Evolutionary conservation across 805 yeast species (phyloP), one percentile per base, ranked within the genome.

Genomic region (Kazachstania taianensis): DNA sequence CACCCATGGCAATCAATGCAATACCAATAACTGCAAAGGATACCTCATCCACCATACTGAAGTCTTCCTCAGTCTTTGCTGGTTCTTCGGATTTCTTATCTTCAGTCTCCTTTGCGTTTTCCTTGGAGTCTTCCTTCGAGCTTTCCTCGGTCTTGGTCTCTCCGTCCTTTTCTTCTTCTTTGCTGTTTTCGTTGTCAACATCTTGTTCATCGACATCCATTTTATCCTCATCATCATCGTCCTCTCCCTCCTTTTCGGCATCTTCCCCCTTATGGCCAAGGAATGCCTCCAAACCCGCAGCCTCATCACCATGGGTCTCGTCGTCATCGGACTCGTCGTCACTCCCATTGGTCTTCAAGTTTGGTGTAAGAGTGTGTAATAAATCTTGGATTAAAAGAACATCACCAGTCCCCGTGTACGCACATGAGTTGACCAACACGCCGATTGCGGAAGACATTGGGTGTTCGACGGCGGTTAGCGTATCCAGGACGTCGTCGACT

Each of bases 381-480:
- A 92, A 69, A 26, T 84, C 77, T 66, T 92, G 98, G 43, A 92
- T 82, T 65, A 87, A 92, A 43, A 92, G 71, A 22, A 92, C 98
- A 57, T 92, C 92, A 48, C 98, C 98, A 27, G 97, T 85, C 43
- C 97, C 98, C 8, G 96, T 94, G 63, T 81, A 87, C 4, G 97
- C 94, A 65, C 96, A 83, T 36, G 87, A 81, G 43, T 81, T 85
- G 23, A 94, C 86, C 52, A 92, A 69, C 12, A 86, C 92, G 60
- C 84, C 92, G 54, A 87, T 74, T 31, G 94, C 81, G 48, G 82
- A 78, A 19, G 92, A 78, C 53, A 92, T 79, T 28, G 96, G 96
- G 55, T 89, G 96, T 47, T 86, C 96, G 52, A 92, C 81, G 12
- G 97, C 97, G 57, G 80, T 82, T 43, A 92, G 78, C 1, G 96